phyloP scores from a whole-genome alignment of 768 basidiomycete genomes.

The Trametes elegans region DNA sequence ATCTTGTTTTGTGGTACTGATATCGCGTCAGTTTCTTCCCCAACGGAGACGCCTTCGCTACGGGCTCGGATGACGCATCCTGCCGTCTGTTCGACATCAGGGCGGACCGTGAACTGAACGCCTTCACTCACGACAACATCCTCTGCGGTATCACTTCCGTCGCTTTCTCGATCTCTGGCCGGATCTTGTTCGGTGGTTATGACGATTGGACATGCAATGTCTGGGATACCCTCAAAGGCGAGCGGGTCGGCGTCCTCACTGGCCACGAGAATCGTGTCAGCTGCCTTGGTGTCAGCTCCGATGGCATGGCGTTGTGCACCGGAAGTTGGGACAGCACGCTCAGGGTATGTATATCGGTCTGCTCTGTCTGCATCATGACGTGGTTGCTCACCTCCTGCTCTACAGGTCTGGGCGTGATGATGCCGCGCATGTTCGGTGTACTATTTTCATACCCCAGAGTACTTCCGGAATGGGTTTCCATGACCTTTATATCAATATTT shows the following conservation, averaged over 20 bases:
- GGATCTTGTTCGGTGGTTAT: conserved; percentile 97
- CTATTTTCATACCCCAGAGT: conserved; percentile 27
- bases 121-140: conserved; percentile 98
- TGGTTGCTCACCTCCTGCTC: neutral
- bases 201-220: conserved; percentile 99
- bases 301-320: conserved; percentile 98
- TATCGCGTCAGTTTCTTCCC: conserved; percentile 83
- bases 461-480: conserved; percentile 22
- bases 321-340: conserved; percentile 98
- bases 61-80: conserved; percentile 97
- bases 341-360: conserved; percentile 66
- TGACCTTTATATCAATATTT: conserved; percentile 43
- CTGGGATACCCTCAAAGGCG: conserved; percentile 98
- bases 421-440: conserved; percentile 7
- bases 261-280: conserved; percentile 98
- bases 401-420: conserved; percentile 80
- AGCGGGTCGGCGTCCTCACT: conserved; percentile 94
- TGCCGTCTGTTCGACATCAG: conserved; percentile 98
- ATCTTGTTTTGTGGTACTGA: conserved; percentile 2
- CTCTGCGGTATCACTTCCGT: conserved; percentile 99
- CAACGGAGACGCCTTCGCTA: conserved; percentile 98
- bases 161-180: conserved; percentile 96
- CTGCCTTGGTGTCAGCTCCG: conserved; percentile 92
- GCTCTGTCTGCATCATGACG: neutral
- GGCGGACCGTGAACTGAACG: conserved; percentile 94